Conservation (phyloP, 495 filamentous ascomycete genomes). For the Daldinia decipiens region DNA sequence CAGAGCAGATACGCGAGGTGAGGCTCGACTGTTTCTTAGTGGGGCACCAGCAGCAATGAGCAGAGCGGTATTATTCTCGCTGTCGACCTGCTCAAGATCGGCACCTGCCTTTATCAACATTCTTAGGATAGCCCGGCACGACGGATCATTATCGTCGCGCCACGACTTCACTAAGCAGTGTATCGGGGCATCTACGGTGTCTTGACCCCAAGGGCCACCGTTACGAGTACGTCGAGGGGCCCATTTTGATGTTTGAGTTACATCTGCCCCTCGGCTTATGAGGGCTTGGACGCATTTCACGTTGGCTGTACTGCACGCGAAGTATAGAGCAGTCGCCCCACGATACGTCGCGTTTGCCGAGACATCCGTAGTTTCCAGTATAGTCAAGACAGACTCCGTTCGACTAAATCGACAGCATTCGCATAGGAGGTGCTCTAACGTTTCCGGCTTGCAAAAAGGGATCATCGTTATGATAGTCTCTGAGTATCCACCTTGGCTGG, state of each 20-base stretch:
- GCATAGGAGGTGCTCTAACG: neutral
- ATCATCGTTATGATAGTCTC: neutral
- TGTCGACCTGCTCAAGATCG: neutral
- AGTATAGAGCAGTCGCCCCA: neutral
- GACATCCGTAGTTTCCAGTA: neutral
- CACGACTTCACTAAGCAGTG: neutral
- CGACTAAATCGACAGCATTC: neutral
- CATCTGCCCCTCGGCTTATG: neutral
- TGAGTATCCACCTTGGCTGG: neutral
- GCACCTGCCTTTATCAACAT: neutral
- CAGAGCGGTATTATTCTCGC: neutral
- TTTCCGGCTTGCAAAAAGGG: slow-evolving; percentile 1
- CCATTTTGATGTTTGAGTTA: neutral
- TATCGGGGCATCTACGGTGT: neutral
- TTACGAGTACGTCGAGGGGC: neutral
- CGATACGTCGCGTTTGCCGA: neutral
- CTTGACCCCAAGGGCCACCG: neutral
- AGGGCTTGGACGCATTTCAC: neutral
- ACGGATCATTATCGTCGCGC: neutral
- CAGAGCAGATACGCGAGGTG: neutral
- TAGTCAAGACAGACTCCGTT: neutral
- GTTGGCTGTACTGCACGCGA: neutral
- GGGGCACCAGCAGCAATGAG: neutral
- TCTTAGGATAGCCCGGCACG: neutral
- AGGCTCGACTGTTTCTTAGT: neutral